A percentile compares a stretch with the other conserved stretches of the same genome.
phyloP scores from a whole-genome alignment of 495 filamentous ascomycete genomes.

The Venustampulla echinocandica region DNA sequence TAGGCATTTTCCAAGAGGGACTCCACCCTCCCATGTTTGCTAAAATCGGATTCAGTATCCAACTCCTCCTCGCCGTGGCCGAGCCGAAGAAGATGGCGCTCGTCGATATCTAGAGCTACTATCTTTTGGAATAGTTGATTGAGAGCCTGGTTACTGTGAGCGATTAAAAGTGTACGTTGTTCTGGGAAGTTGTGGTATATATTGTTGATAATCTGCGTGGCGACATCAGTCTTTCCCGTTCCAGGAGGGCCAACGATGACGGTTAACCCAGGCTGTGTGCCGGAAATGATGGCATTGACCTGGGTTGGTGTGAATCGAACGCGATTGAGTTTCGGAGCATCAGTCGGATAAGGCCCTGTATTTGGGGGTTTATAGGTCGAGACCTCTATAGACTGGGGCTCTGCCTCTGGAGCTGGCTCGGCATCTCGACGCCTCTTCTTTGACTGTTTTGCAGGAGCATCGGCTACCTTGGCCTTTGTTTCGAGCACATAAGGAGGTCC shows the following conservation, averaged over 20 bases:
- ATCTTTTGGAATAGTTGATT: conserved; percentile 99
- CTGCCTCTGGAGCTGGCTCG: conserved; percentile 48
- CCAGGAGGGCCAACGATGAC: conserved; percentile 93
- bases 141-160: conserved; percentile 94
- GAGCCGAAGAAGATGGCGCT: conserved; percentile 84
- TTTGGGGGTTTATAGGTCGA: conserved; percentile 90
- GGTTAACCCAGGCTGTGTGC: conserved; percentile 88
- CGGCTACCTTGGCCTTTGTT: conserved; percentile 40
- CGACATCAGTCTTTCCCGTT: conserved; percentile 97
- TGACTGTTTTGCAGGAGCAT: conserved; percentile 43
- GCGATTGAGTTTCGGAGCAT: conserved; percentile 73
- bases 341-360: conserved; percentile 83
- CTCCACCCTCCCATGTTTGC: conserved; percentile 92
- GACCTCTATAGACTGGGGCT: conserved; percentile 61
- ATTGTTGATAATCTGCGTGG: conserved; percentile 97
- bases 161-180: conserved; percentile 86
- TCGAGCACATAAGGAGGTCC: conserved; percentile 81
- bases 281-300: conserved; percentile 85
- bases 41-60: conserved; percentile 76
- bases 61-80: conserved; percentile 94
- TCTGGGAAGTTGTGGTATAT: conserved; percentile 95
- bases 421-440: conserved; percentile 78
- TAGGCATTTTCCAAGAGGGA: conserved; percentile 88
- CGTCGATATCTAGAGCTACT: conserved; percentile 86
- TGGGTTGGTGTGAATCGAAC: conserved; percentile 88